A percentile compares a stretch with the other conserved stretches of the same genome.
Conservation (phyloP, 768 basidiomycete genomes). For the Lactarius quietus region DNA sequence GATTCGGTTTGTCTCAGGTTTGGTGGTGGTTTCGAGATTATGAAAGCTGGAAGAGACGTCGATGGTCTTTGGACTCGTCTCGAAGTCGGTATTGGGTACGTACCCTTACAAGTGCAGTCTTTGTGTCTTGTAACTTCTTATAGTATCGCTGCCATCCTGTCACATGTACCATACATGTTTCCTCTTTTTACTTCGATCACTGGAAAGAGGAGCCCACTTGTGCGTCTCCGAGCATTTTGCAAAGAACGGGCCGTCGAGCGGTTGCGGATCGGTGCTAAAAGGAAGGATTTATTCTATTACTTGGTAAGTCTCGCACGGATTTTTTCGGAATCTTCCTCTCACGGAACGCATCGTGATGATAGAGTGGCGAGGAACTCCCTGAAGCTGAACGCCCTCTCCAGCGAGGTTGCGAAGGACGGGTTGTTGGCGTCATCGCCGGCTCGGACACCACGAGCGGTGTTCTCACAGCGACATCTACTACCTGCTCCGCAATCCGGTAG, state of each 20-base stretch:
- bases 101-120: not conserved
- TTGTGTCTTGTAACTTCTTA: not conserved
- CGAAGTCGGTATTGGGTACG: not conserved
- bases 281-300: slow-evolving; percentile 39
- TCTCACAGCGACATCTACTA: not conserved
- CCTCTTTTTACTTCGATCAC: not conserved
- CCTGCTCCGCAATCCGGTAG: not conserved
- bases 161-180: not conserved
- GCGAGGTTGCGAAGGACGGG: not conserved
- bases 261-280: slow-evolving; percentile 1
- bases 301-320: slow-evolving; percentile 30
- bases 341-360: not conserved
- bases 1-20: not conserved
- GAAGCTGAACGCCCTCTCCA: not conserved
- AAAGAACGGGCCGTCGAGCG: not conserved
- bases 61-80: not conserved
- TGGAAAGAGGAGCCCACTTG: not conserved
- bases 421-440: not conserved
- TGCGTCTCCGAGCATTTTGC: not conserved
- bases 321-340: not conserved
- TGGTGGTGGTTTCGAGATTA: slow-evolving; percentile 1
- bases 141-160: not conserved
- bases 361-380: no score
- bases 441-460: not conserved
- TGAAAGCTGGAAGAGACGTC: not conserved